These are phyloP conservation scores for Carallia pectinifolia DNA, from an alignment of 345 rosid genomes.

Conservation along the genomic window DNA sequence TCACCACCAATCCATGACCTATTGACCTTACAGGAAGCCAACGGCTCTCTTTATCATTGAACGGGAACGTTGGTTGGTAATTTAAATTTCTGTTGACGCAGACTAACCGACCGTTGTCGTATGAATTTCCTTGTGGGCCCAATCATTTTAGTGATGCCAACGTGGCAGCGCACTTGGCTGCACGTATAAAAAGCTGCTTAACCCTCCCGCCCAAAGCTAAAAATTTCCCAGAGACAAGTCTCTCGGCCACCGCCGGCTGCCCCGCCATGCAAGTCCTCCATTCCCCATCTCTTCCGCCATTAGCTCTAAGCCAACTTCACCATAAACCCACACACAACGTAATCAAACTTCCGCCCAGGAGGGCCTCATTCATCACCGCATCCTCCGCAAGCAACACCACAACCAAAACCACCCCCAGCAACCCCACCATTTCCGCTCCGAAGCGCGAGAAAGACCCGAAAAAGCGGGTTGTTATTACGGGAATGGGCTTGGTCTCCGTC, in stretches of 20 bases:
- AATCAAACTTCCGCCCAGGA: slow-evolving; percentile 24
- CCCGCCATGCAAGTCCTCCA: slow-evolving; percentile 71
- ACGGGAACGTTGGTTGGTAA: no score
- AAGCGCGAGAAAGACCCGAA: slow-evolving; percentile 93
- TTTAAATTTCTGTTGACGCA: no score
- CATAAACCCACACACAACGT: slow-evolving; percentile 28
- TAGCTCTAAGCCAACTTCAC: slow-evolving; percentile 53
- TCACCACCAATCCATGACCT: no score
- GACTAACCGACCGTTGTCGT: no score
- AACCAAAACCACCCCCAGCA: neutral
- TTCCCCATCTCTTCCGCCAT: slow-evolving; percentile 51
- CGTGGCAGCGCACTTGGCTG: no score
- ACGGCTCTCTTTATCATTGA: no score
- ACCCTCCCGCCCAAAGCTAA: no score
- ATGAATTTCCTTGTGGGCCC: no score
- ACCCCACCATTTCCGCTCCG: slow-evolving; percentile 57
- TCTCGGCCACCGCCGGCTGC: neutral
- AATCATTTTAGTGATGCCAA: no score
- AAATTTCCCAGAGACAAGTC: no score
- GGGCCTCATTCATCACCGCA: slow-evolving; percentile 46
- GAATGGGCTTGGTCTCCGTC: slow-evolving; percentile 93
- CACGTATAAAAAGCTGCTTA: no score
- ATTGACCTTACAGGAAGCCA: no score
- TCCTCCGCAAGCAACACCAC: slow-evolving; percentile 10
- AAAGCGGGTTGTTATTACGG: slow-evolving; percentile 93